Evolutionary conservation across 345 rosid species (phyloP).

Genomic region (Citrus hindsii): DNA sequence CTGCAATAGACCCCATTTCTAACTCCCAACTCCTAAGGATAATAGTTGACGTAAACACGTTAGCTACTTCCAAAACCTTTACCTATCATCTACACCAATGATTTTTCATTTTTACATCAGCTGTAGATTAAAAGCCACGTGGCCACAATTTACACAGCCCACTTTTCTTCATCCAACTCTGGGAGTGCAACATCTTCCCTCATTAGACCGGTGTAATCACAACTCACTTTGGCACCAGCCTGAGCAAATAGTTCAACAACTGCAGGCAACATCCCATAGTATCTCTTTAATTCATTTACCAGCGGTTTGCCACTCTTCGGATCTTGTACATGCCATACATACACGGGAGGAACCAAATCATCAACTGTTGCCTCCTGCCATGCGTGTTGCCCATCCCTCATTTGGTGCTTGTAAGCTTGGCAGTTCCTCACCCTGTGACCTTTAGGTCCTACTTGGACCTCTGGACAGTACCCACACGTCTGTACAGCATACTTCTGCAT

Average conservation of each 20-base stretch:
- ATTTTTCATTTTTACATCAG: too few relatives aligned
- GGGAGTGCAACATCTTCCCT: slow-evolving; percentile 38
- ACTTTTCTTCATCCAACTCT: slow-evolving; percentile 31
- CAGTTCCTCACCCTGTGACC: slow-evolving; percentile 52
- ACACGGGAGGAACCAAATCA: slow-evolving; percentile 42
- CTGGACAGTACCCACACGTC: slow-evolving; percentile 50
- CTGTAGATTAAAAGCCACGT: too few relatives aligned
- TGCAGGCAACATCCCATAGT: slow-evolving; percentile 48
- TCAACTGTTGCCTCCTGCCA: slow-evolving; percentile 54
- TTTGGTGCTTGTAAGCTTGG: slow-evolving; percentile 52
- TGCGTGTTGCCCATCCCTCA: slow-evolving; percentile 61
- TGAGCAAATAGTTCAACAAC: slow-evolving; percentile 46
- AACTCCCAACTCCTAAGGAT: too few relatives aligned
- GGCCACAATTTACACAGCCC: slow-evolving; percentile 20
- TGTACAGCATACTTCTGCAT: slow-evolving; percentile 43
- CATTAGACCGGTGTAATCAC: slow-evolving; percentile 29
- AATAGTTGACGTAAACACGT: too few relatives aligned
- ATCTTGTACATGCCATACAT: slow-evolving; percentile 45
- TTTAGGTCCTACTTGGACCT: slow-evolving; percentile 49
- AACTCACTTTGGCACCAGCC: slow-evolving; percentile 41
- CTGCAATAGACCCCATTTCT: too few relatives aligned
- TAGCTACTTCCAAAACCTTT: too few relatives aligned
- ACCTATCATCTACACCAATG: too few relatives aligned
- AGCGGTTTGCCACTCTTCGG: slow-evolving; percentile 22
- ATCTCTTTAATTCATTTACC: slow-evolving; percentile 39